These are phyloP conservation scores for Rhodotorula sp. DNA, from an alignment of 1,284 basidiomycete genomes.

Conservation along the genomic window DNA sequence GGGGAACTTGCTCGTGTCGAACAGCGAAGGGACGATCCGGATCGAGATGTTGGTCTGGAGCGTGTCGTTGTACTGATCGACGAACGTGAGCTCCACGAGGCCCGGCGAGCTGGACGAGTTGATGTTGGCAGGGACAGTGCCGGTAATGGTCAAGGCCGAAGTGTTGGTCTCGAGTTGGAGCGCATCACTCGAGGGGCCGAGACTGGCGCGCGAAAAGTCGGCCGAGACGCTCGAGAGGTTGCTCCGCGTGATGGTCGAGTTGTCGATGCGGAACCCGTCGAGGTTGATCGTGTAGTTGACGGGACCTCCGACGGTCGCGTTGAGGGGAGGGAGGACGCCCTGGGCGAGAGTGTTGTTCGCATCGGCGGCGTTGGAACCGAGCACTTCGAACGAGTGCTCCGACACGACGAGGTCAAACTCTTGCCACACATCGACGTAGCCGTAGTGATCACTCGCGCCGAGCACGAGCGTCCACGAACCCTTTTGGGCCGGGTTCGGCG, in stretches of 20 bases:
- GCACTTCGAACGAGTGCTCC: constrained; percentile 61
- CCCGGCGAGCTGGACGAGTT: constrained; percentile 36
- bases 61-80: constrained; percentile 62
- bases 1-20: constrained; percentile 56
- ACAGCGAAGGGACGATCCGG: constrained; percentile 66
- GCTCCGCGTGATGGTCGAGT: constrained; percentile 48
- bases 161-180: constrained; percentile 59
- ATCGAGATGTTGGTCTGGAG: constrained; percentile 61
- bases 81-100: constrained; percentile 63
- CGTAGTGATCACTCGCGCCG: constrained; percentile 40
- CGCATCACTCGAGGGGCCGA: constrained; percentile 54
- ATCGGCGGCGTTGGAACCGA: constrained; percentile 17
- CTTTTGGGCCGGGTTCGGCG: constrained; percentile 53
- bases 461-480: constrained; percentile 38
- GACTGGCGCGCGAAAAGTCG: constrained; percentile 50
- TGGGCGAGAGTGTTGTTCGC: constrained; percentile 1
- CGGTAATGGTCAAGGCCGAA: constrained; percentile 60
- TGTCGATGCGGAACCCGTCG: constrained; percentile 62
- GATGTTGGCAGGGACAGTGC: constrained; percentile 57
- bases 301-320: constrained; percentile 55
- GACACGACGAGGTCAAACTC: constrained; percentile 51
- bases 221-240: constrained; percentile 45
- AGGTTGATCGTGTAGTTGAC: constrained; percentile 48
- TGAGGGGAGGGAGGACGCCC: constrained; percentile 56
- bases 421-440: constrained; percentile 42